Evolutionary conservation across 768 basidiomycete genomes (phyloP).

Genomic region (Auricularia sp.): DNA sequence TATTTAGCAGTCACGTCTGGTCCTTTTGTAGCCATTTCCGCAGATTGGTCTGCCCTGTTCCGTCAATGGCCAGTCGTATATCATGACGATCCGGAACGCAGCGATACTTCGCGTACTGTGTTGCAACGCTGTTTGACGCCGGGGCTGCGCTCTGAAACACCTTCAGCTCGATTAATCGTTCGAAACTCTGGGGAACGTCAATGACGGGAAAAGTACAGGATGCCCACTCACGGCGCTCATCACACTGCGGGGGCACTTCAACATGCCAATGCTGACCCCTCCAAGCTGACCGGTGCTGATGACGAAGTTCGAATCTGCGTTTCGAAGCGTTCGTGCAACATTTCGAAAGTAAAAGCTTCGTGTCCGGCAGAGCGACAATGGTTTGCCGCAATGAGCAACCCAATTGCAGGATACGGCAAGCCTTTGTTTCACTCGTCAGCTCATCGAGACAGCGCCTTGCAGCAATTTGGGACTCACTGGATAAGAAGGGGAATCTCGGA

Average conservation of each 20-base stretch:
- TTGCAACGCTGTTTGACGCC: constrained; percentile 38
- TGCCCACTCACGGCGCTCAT: constrained; percentile 48
- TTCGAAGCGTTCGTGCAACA: constrained; percentile 72
- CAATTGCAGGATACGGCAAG: constrained; percentile 67
- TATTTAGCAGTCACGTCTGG: background rate
- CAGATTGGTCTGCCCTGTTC: constrained; percentile 54
- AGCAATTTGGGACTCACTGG: constrained; percentile 30
- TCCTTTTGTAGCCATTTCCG: constrained; percentile 66
- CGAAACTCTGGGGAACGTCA: constrained; percentile 52
- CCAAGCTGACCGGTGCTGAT: constrained; percentile 67
- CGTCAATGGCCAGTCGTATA: constrained; percentile 57
- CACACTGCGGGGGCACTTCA: constrained; percentile 51
- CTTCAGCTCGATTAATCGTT: constrained; percentile 45
- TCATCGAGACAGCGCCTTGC: background rate
- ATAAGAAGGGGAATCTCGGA: constrained; percentile 38
- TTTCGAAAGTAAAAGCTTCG: constrained; percentile 78
- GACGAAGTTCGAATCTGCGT: constrained; percentile 62
- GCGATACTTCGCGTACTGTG: constrained; percentile 68
- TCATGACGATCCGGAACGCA: constrained; percentile 53
- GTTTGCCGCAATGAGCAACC: constrained; percentile 74
- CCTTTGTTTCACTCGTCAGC: constrained; percentile 28
- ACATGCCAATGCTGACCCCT: constrained; percentile 62
- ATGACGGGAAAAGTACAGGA: background rate
- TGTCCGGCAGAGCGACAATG: constrained; percentile 72
- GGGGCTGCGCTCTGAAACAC: constrained; percentile 47